Evolutionary conservation across 495 filamentous ascomycete genomes (phyloP), one percentile per base, ranked within the genome.

Genomic region (Chaetomium cochliodes): DNA sequence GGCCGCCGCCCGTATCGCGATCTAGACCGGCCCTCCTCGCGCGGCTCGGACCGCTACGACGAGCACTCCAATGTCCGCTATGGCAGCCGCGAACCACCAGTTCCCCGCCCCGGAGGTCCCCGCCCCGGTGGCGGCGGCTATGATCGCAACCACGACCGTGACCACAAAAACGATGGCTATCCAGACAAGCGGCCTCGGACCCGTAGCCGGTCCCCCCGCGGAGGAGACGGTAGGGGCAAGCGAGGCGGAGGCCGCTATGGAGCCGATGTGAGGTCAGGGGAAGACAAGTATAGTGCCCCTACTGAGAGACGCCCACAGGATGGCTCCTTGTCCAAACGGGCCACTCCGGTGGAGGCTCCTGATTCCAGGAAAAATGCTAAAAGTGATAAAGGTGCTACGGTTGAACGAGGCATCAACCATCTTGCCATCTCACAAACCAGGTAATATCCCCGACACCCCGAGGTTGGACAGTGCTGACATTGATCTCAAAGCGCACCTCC

Each of bases 171-270:
- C 52, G 78, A 81, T 58, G 72, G 69, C 58, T 78, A 78, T 53
- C 67, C 80, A 20, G 83, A 86, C 26, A 91, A 91, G 72, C 85
- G 87, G 20, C 79, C 82, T 52, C 84, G 87, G 50, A 87, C 86
- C 53, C 85, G 86, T 52, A 92, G 88, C 73, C 87, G 87, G 26
- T 89, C 88, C 41, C 88, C 88, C 26, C 73, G 78, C 13, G 72
- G 75, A 33, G 76, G 79, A 22, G 72, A 69, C 22, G 82, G 81
- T 62, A 76, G 77, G 51, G 73, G 75, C 39, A 71, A 77, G 53
- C 77, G 75, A n/a, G 76, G 78, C 51, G 69, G 75, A 18, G 70
- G 66, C 50, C 72, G 69, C 33, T 63, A 63, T 4, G 62, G 64
- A 16, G 49, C 42, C 41, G 62, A 66, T 33, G 30, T 58, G 53